Base-by-base conservation (phyloP, 2,329 filamentous ascomycete genomes). In the Calonectria hongkongensis region DNA sequence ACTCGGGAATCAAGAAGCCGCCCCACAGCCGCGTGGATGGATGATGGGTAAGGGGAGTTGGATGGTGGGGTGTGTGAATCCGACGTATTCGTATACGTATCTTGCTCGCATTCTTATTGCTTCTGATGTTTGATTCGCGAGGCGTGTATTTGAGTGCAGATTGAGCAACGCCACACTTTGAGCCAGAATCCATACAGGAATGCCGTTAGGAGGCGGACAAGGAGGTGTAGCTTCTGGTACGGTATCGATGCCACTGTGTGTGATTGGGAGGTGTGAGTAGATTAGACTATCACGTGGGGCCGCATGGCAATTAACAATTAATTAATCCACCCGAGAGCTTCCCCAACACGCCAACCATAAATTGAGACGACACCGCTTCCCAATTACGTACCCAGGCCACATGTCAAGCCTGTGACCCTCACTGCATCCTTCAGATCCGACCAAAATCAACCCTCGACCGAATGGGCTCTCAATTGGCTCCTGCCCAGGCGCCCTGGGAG, bases 401-500 rank as follows among this genome's bases (percentile, higher is more conserved):
- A 28, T 25, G 43, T 25, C n/a, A 62, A 54, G 28, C 43, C 50
- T 39, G 41, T 27, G 4, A 50, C 18, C 21, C 41, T 45, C 10
- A 28, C 21, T 13, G 18, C 33, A 30, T 4, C 33, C 12, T 45
- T 10, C 15, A 33, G 21, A 51, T 36, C 12, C 48, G 16, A 28
- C 13, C 36, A 39, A 43, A 43, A 30, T 30, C 27, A 10, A 21
- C 15, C 48, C 21, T 50, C 33, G 39, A 30, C 12, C 25, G 56
- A 27, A 79, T 79, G 77, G 73, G 75, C 18, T 78, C 75, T 43
- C 77, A 77, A 78, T 75, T 79, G 73, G 66, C 65, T 47, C 54
- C 73, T 2, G 47, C 73, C 39, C 56, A 50, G 63, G 74, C 78
- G 43, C 84, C 84, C 10, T 86, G 84, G 84, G 84, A 86, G 13